Percentiles rank a stretch among this genome's conserved stretches.
phyloP scores from a whole-genome alignment of 306 rosid species.

The Corylus avellana region DNA sequence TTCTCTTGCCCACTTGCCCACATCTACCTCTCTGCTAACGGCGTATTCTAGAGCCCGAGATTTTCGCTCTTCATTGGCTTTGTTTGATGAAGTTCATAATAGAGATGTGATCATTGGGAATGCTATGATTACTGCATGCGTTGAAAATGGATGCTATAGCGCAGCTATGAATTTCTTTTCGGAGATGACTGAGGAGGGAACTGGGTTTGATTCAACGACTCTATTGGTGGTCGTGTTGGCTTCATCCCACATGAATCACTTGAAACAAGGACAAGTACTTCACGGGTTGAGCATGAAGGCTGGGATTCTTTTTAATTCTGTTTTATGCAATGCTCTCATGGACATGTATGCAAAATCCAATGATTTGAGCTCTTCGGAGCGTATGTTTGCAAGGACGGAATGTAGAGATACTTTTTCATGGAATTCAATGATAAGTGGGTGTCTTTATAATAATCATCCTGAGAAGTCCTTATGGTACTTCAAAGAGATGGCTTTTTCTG shows the following conservation, averaged over 20 bases:
- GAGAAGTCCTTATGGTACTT: constrained; percentile 44
- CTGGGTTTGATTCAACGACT: constrained; percentile 58
- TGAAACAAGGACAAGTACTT: constrained; percentile 43
- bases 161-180: constrained; percentile 41
- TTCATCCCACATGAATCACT: constrained; percentile 32
- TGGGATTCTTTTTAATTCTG: constrained; percentile 48
- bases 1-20: constrained; percentile 41
- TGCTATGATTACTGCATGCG: constrained; percentile 53
- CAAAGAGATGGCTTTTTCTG: constrained; percentile 32
- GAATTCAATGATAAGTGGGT: constrained; percentile 59
- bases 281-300: constrained; percentile 50
- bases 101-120: constrained; percentile 58
- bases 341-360: constrained; percentile 59
- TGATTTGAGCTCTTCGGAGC: constrained; percentile 41
- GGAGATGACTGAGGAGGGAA: constrained; percentile 36
- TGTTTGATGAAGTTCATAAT: constrained; percentile 43
- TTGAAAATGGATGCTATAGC: constrained; percentile 33
- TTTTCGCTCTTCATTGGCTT: constrained; percentile 38
- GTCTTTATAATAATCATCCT: constrained; percentile 37
- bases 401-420: constrained; percentile 49
- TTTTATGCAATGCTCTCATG: constrained; percentile 44
- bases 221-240: constrained; percentile 51
- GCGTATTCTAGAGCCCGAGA: constrained; percentile 44
- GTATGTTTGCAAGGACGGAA: constrained; percentile 39
- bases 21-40: constrained; percentile 51